A percentile compares a stretch with the other conserved stretches of the same genome.
Evolutionary conservation across 1,284 basidiomycete species (phyloP).

Genomic region (Apiotrichum porosum): DNA sequence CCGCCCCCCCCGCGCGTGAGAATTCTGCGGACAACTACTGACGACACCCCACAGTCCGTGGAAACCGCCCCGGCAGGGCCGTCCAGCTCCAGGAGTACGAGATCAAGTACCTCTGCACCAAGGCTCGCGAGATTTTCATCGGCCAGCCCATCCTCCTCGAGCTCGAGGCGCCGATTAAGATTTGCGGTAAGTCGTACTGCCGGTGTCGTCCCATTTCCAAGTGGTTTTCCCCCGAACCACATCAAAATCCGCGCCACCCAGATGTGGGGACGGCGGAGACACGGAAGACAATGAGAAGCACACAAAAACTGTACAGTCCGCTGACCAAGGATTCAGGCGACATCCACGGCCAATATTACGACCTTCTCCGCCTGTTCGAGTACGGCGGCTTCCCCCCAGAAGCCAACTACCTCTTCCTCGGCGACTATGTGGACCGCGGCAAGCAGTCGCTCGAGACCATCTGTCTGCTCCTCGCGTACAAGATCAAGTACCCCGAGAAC

Average conservation of each 20-base stretch:
- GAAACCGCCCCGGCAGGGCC: constrained; percentile 58
- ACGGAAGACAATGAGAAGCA: too few species aligned
- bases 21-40: background rate
- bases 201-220: too few species aligned
- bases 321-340: too few species aligned
- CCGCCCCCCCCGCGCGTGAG: background rate
- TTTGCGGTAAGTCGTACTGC: constrained; percentile 56
- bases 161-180: constrained; percentile 61
- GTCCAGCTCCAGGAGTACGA: constrained; percentile 59
- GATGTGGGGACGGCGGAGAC: too few species aligned
- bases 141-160: constrained; percentile 60
- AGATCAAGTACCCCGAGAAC: constrained; percentile 62
- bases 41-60: constrained; percentile 50
- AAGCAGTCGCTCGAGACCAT: constrained; percentile 62
- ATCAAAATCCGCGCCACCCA: too few species aligned
- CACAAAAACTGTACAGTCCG: too few species aligned
- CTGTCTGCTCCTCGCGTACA: constrained; percentile 54
- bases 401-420: constrained; percentile 60
- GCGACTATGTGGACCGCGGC: constrained; percentile 60
- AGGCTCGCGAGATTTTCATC: constrained; percentile 59
- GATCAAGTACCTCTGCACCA: constrained; percentile 59
- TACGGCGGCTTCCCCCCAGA: constrained; percentile 61
- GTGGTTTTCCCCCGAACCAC: too few species aligned
- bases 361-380: constrained; percentile 58
- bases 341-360: constrained; percentile 61